These are phyloP conservation scores for Xylariaceae sp. DNA, from an alignment of 2,329 filamentous ascomycete genomes.

Conservation along the genomic window DNA sequence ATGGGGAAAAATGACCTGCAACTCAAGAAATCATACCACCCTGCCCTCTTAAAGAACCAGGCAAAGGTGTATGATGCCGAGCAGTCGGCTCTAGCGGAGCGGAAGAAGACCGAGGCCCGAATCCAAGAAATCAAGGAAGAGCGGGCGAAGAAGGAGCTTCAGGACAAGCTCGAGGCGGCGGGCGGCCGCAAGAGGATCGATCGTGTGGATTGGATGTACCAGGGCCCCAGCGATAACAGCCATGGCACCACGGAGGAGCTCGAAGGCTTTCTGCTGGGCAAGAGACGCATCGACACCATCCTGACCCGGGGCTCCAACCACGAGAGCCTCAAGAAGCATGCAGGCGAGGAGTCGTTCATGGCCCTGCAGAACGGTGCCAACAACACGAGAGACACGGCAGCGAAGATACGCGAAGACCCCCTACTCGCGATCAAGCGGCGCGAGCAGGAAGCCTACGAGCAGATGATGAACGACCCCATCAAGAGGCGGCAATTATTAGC, in stretches of 20 bases:
- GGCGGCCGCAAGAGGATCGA: constrained; percentile 74
- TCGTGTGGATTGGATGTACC: constrained; percentile 98
- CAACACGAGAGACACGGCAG: constrained; percentile 68
- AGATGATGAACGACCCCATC: constrained; percentile 71
- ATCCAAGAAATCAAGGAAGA: constrained; percentile 93
- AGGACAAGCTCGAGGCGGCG: constrained; percentile 79
- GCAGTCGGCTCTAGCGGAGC: constrained; percentile 77
- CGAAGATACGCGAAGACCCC: constrained; percentile 86
- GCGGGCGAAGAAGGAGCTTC: constrained; percentile 82
- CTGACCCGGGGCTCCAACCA: constrained; percentile 75
- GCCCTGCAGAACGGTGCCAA: constrained; percentile 63
- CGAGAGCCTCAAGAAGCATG: constrained; percentile 72
- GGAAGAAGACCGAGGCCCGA: constrained; percentile 86
- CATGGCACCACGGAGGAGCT: constrained; percentile 78
- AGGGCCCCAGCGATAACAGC: constrained; percentile 72
- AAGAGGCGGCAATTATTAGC: constrained; percentile 61
- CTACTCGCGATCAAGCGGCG: constrained; percentile 88
- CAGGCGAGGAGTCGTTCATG: constrained; percentile 52
- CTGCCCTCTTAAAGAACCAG: constrained; percentile 84
- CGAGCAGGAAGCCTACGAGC: constrained; percentile 73
- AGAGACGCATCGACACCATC: constrained; percentile 77
- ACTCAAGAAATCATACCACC: constrained; percentile 92
- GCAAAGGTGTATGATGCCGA: constrained; percentile 75
- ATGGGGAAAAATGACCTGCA: constrained; percentile 79
- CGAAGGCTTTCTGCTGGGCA: constrained; percentile 88